phyloP scores from a whole-genome alignment of 2,329 filamentous ascomycete species.

The Trichocomaceae sp. region DNA sequence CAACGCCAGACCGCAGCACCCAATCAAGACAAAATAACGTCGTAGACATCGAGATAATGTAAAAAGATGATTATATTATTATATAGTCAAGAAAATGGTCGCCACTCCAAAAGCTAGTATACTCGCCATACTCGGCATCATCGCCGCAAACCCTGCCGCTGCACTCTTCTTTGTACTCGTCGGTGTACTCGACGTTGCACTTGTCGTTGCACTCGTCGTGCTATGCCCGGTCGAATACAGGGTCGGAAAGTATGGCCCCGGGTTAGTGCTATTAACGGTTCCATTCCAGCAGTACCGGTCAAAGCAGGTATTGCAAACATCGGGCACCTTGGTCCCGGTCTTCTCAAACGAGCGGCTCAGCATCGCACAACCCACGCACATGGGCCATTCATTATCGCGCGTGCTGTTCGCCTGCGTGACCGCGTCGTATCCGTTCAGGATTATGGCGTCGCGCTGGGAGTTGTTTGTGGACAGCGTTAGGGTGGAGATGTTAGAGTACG shows the following conservation, averaged over 20 bases:
- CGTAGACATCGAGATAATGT: not conserved
- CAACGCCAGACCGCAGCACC: not conserved
- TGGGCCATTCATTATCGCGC: constrained; percentile 65
- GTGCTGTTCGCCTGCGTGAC: constrained; percentile 79
- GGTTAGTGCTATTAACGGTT: constrained; percentile 43
- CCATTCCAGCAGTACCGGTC: constrained; percentile 87
- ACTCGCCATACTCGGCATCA: not conserved
- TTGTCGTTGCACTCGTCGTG: not conserved
- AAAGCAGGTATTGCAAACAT: constrained; percentile 71
- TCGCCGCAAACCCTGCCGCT: not conserved
- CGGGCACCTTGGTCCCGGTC: constrained; percentile 62
- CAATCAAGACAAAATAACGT: no score
- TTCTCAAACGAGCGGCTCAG: constrained; percentile 68
- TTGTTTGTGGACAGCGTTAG: constrained; percentile 61
- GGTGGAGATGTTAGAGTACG: constrained; percentile 71
- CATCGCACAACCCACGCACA: constrained; percentile 83
- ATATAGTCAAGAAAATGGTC: not conserved
- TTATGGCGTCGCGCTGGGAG: constrained; percentile 66
- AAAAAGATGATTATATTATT: not conserved
- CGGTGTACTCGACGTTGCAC: not conserved
- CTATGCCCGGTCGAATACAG: not conserved
- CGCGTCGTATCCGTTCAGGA: constrained; percentile 77
- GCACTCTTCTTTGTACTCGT: no score
- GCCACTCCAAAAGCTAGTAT: not conserved
- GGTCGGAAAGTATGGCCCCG: constrained; percentile 38